Evolutionary conservation across 148 eudicot species (phyloP), one percentile per base, ranked within the genome.

Genomic region (Selenicereus undatus): DNA sequence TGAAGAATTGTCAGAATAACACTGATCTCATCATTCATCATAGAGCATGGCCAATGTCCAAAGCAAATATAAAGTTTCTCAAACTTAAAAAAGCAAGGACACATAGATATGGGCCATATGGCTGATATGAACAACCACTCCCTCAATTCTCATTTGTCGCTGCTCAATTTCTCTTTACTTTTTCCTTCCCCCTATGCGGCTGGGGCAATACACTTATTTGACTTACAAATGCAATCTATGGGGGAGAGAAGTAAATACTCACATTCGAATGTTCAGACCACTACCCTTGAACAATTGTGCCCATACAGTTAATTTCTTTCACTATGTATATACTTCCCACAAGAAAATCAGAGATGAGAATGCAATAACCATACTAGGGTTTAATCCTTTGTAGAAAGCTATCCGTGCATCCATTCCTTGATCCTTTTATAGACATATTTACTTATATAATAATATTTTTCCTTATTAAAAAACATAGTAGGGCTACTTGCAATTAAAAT

Each of bases 21-120:
- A 72, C 3, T 39, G 6, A 43, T 50, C 75, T 58, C 8, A 39
- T 39, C 43, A 39, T 4, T 48, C 24, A 58, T 51, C 65, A 72
- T 26, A 39, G 76, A 42, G 71, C 10, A 80, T 35, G 65, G 39
- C 43, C 18, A 76, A 83, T 27, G 51, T 42, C 29, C 76, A 83
- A 60, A 65, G 43, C 58, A 18, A 70, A 78, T 54, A 62, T 9
- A 20, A 56, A 56, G 22, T 56, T 5, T 56, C 62, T 39, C 62
- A 56, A 56, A 17, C 22, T 6, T 56, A 20, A 2, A 56, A 18
- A 56, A 56, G 52, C 50, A 48, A 48, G 52, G 14, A 48, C 8
- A 14, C 13, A 11, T 11, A 48, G 52, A 4, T 56, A 56, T 32
- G 32, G 2, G 32, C 32, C 32, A 32, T 32, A 32, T 56, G 62